phyloP scores from a whole-genome alignment of 139 green algal genomes.

The Chlorella sp. region DNA sequence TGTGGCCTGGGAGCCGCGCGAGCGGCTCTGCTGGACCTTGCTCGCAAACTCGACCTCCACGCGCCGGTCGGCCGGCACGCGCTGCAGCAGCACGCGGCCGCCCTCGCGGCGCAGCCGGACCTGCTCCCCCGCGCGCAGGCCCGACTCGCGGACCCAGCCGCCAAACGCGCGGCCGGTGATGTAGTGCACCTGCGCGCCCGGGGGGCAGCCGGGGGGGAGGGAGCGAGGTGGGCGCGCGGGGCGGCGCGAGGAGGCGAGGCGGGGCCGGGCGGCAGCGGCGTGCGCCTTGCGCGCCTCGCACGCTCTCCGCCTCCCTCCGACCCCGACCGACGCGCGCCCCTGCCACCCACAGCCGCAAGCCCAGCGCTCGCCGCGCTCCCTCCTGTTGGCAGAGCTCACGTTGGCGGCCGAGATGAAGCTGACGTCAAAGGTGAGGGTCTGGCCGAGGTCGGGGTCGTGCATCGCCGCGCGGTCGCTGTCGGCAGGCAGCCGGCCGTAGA shows the following conservation, averaged over 20 bases:
- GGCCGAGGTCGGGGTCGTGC: slow-evolving; percentile 25
- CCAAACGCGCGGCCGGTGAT: slow-evolving; percentile 19
- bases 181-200: slow-evolving; percentile 39
- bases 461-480: slow-evolving; percentile 21
- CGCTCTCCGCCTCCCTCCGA: too few relatives aligned
- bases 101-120: slow-evolving; percentile 17
- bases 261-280: too few relatives aligned
- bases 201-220: too few relatives aligned
- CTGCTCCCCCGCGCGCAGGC: slow-evolving; percentile 26
- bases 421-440: slow-evolving; percentile 29
- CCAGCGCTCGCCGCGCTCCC: too few relatives aligned
- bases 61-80: slow-evolving; percentile 14
- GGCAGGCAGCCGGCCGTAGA: slow-evolving; percentile 28
- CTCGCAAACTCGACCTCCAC: not conserved
- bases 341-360: too few relatives aligned
- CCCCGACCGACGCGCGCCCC: too few relatives aligned
- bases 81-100: slow-evolving; percentile 18
- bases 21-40: not conserved
- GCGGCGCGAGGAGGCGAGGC: too few relatives aligned
- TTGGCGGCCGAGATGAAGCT: slow-evolving; percentile 30
- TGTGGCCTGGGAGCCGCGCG: not conserved
- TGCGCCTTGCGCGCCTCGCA: too few relatives aligned
- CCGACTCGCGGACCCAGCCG: slow-evolving; percentile 15
- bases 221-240: too few relatives aligned
- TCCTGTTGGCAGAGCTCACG: too few relatives aligned